These are phyloP conservation scores for Phytophthora macrochlamydospora DNA, from an alignment of 352 stramenopile genomes.

Conservation along the genomic window DNA sequence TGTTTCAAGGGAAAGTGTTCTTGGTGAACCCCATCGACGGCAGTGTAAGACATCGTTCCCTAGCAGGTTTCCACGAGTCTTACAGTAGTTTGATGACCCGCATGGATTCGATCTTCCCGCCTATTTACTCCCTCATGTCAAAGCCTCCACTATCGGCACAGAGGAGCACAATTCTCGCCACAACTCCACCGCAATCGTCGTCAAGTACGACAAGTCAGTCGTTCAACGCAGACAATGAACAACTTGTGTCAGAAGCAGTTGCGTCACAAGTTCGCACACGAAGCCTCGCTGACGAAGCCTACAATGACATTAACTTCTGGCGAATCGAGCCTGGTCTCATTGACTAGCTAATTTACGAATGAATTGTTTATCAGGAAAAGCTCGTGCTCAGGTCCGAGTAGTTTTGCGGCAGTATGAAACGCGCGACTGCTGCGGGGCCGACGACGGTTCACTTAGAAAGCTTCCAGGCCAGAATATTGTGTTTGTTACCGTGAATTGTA, in stretches of 20 bases:
- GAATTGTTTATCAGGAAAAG: neutral
- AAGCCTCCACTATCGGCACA: slow-evolving; percentile 2
- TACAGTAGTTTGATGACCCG: slow-evolving; percentile 64
- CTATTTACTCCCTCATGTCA: slow-evolving; percentile 53
- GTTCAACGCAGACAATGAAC: slow-evolving; percentile 35
- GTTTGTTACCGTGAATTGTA: neutral
- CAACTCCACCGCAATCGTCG: slow-evolving; percentile 15
- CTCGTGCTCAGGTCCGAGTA: neutral
- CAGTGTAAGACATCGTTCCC: slow-evolving; percentile 58
- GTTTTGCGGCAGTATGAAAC: slow-evolving; percentile 19
- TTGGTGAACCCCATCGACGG: slow-evolving; percentile 62
- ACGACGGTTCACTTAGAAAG: slow-evolving; percentile 15
- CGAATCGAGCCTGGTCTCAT: slow-evolving; percentile 58
- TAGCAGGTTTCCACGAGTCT: slow-evolving; percentile 71
- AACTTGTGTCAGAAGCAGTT: slow-evolving; percentile 59
- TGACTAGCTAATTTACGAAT: slow-evolving; percentile 22
- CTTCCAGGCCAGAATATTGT: neutral
- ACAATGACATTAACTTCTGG: slow-evolving; percentile 90
- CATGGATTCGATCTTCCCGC: slow-evolving; percentile 81
- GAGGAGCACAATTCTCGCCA: slow-evolving; percentile 6
- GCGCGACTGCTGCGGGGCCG: slow-evolving; percentile 17
- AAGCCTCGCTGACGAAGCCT: slow-evolving; percentile 76
- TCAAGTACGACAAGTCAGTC: slow-evolving; percentile 6
- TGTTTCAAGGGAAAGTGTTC: slow-evolving; percentile 82
- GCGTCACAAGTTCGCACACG: slow-evolving; percentile 53